Conservation (phyloP, 371 early-diverging fungal genomes). For the Syncephalastrum racemosum region DNA sequence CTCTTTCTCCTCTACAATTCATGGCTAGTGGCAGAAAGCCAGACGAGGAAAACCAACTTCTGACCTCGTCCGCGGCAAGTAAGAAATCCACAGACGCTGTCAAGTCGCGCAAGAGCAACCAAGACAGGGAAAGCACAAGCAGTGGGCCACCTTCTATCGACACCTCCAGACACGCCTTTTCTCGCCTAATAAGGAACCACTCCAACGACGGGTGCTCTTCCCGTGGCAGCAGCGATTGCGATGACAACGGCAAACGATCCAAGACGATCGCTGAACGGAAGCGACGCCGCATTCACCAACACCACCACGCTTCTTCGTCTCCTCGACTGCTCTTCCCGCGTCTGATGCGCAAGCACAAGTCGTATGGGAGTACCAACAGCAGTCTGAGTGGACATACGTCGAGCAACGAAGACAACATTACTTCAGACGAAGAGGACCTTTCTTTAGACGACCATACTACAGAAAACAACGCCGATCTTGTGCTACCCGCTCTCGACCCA, state of each 20-base stretch:
- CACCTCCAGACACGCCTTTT: no score
- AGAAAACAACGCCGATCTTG: conserved; percentile 23
- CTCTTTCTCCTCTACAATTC: conserved; percentile 4
- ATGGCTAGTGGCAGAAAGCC: conserved; percentile 13
- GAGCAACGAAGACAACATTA: conserved; percentile 3
- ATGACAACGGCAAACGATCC: conserved; percentile 7
- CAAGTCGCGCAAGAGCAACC: not conserved
- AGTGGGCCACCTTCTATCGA: no score
- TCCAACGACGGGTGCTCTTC: conserved; percentile 17
- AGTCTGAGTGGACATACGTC: conserved; percentile 4
- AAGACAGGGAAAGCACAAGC: not conserved
- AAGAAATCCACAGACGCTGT: conserved; percentile 2
- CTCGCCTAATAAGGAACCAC: no score
- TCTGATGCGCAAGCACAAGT: conserved; percentile 7
- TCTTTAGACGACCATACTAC: not conserved
- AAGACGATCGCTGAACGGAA: conserved; percentile 27
- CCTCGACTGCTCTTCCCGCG: conserved; percentile 10
- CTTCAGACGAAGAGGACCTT: conserved; percentile 5
- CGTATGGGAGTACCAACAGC: conserved; percentile 7
- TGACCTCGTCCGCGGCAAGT: not conserved
- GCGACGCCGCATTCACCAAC: conserved; percentile 33
- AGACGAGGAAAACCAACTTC: conserved; percentile 18
- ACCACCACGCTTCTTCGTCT: conserved; percentile 17
- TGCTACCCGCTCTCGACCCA: conserved; percentile 48
- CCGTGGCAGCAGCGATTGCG: conserved; percentile 23